Evolutionary conservation across 768 basidiomycete species (phyloP).

Genomic region (Agaricus sinodeliciosus): DNA sequence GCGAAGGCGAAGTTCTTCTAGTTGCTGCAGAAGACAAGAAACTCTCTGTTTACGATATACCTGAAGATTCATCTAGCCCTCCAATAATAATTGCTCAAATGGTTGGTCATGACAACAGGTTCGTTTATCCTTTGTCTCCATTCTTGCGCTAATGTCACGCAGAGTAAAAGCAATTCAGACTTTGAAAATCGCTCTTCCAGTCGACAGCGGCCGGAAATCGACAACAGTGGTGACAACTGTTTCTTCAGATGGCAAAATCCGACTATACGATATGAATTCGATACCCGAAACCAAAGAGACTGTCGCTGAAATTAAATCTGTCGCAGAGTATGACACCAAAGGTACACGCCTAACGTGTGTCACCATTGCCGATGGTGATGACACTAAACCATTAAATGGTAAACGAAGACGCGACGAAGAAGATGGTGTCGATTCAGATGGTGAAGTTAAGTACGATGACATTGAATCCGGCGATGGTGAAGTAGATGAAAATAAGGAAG

Average conservation of each 20-base stretch:
- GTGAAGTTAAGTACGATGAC: constrained; percentile 16
- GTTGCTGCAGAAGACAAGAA: constrained; percentile 90
- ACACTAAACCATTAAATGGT: constrained; percentile 8
- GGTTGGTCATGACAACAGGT: constrained; percentile 86
- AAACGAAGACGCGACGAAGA: constrained; percentile 23
- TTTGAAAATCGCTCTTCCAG: constrained; percentile 52
- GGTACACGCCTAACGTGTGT: constrained; percentile 79
- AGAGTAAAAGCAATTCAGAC: constrained; percentile 82
- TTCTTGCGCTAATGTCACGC: constrained; percentile 4
- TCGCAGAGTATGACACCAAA: constrained; percentile 74
- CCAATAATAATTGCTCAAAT: constrained; percentile 66
- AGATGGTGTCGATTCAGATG: constrained; percentile 15
- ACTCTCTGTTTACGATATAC: constrained; percentile 67
- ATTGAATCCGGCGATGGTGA: constrained; percentile 18
- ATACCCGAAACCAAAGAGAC: constrained; percentile 27
- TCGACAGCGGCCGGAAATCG: constrained; percentile 22
- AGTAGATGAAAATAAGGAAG: constrained; percentile 24
- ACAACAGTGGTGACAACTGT: constrained; percentile 69
- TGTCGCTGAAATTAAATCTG: constrained; percentile 40
- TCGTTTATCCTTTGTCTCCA: not conserved
- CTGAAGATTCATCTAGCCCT: constrained; percentile 31
- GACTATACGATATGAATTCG: constrained; percentile 62
- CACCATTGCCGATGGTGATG: constrained; percentile 27
- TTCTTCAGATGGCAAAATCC: constrained; percentile 87
- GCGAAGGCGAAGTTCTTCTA: constrained; percentile 63